Evolutionary conservation across 352 stramenopile genomes (phyloP), one percentile per base, ranked within the genome.

Genomic region (Pythium phragmitis): DNA sequence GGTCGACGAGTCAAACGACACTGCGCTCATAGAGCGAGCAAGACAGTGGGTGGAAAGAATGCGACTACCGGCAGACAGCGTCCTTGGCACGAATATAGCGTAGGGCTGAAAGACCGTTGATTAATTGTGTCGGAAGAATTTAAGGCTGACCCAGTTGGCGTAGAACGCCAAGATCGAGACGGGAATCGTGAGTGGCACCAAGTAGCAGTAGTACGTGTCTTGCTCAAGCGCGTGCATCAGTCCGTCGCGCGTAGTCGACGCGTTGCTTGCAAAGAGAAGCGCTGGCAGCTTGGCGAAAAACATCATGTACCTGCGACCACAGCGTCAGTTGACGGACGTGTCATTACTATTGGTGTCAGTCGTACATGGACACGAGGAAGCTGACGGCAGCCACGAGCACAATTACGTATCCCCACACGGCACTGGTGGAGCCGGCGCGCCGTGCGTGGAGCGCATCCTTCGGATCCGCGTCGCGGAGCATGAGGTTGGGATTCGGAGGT

Each of bases 71-170:
- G 30, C 69, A 2, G 52, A 30, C 37, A 42, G 2, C 14, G 14
- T 42, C 14, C 3, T 42, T 16, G 14, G 1, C 3, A 42, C 11
- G 9, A 1, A 42, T 17, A 42, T 12, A 42, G 37, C 9, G 14
- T 42, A 16, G 14, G 14, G 6, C 7, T 50, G 16, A 16, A 14
- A 17, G 6, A 50, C 12, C 34, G 26, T 14, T 4, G 3, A 28
- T 51, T 76, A 91, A 41, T 91, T 93, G 68, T 93, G 82, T 19
- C 82, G 82, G 68, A 93, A 93, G 72, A 91, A 93, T 71, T 93
- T 93, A 72, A 91, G 79, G 64, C 85, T 88, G 63, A 91, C 82
- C 85, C 85, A 94, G 57, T 91, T 91, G 51, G 79, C 69, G 67
- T 92, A 92, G 72, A 81, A 91, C 36, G 81, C 78, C 50, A 94